Conservation (phyloP, 805 yeast genomes). For the Zygotorulaspora sp. region DNA sequence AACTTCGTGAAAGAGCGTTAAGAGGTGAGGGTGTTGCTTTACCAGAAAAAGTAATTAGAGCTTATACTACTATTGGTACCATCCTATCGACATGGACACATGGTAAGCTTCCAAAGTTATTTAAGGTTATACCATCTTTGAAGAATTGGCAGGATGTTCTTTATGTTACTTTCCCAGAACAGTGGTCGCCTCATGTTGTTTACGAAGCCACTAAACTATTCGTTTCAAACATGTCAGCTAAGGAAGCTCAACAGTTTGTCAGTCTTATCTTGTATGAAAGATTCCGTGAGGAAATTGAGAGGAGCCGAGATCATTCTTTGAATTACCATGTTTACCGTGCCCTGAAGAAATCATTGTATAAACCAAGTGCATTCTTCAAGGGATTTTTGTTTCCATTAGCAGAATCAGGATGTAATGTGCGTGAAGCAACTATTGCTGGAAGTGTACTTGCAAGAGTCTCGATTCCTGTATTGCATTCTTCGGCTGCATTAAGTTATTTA, state of each 20-base stretch:
- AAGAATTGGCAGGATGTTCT: constrained; percentile 94
- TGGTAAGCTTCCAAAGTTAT: constrained; percentile 94
- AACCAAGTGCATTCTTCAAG: constrained; percentile 96
- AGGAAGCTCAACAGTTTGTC: constrained; percentile 83
- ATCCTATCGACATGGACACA: constrained; percentile 85
- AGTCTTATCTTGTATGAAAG: constrained; percentile 63
- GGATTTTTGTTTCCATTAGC: constrained; percentile 91
- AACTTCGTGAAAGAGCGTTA: constrained; percentile 34
- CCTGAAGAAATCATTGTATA: constrained; percentile 85
- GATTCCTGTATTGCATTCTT: constrained; percentile 90
- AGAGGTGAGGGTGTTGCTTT: constrained; percentile 72
- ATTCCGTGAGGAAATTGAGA: constrained; percentile 66
- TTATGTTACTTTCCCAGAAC: constrained; percentile 85
- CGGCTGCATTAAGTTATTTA: constrained; percentile 87
- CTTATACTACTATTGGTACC: constrained; percentile 87
- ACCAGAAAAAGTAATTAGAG: constrained; percentile 95
- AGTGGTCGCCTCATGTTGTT: constrained; percentile 93
- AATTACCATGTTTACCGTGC: constrained; percentile 93
- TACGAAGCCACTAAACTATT: constrained; percentile 93
- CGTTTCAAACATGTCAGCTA: constrained; percentile 82
- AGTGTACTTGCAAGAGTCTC: constrained; percentile 86
- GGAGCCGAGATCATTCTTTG: constrained; percentile 67
- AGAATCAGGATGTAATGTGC: constrained; percentile 79
- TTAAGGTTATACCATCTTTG: constrained; percentile 89
- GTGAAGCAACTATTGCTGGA: constrained; percentile 94